Evolutionary conservation across 2,329 filamentous ascomycete genomes (phyloP), one percentile per base, ranked within the genome.

Genomic region (Paraphaeosphaeria sporulosa): DNA sequence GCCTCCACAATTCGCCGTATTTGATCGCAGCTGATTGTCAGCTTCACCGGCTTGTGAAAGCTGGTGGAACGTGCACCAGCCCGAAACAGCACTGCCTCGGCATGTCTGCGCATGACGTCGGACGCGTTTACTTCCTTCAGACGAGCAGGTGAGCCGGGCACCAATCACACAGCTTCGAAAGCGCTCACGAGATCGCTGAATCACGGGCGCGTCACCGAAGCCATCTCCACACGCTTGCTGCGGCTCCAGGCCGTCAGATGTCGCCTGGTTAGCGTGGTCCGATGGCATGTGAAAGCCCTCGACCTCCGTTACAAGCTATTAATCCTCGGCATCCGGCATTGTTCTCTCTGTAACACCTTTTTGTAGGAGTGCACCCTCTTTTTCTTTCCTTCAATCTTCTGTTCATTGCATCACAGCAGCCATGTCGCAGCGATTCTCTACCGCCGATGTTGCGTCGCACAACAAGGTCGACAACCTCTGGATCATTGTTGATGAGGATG

Each of bases 401-500:
- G 63, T 57, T 63, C 56, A 15, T 63, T 58, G 57, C 55, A 60
- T 44, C 25, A 42, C 46, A 40, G 32, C 12, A 57, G 63, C 55
- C 72, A 99, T 99, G 95, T 91, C 94, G 53, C 91, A 95, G 82
- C 90, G 87, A 32, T 97, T 97, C 78, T 90, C 89, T 57, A 85
- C 89, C 67, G 86, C 86, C 82, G 94, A 97, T 77, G 94, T 99
- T 64, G 89, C 94, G 76, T 88, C 91, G 81, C 94, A 98, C 81
- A 97, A 93, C 85, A 97, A 94, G 82, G 80, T 89, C 48, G 88
- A 93, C 74, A 90, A 89, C 76, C 85, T 97, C 63, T 98, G 89
- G 87, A 92, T 98, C 74, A 87, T 96, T 66, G 89, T 98, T 68
- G 94, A 98, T 69, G 91, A 94, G 72, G 94, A 98, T 79, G 94